Evolutionary conservation across 306 rosid species (phyloP).

Genomic region (Quercus berberidifolia): DNA sequence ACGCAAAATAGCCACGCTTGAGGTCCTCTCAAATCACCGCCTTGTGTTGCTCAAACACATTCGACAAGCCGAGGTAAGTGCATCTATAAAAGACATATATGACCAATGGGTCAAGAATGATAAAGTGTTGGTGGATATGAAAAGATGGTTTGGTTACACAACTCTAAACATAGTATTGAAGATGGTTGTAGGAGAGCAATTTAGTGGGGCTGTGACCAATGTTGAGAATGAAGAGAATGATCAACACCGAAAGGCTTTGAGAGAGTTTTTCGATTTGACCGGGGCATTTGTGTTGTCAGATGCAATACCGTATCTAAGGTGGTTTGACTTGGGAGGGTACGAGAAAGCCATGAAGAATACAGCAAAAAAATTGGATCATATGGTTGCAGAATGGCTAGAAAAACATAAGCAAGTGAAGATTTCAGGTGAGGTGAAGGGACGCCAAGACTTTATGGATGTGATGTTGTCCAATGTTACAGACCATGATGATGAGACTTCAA

Average conservation of each 20-base stretch:
- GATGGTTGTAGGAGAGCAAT: conserved; percentile 22
- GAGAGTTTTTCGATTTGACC: not conserved
- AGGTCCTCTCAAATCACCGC: conserved; percentile 20
- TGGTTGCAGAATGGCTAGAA: conserved; percentile 7
- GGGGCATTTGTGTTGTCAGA: conserved; percentile 16
- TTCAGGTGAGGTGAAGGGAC: not conserved
- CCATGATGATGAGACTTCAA: not conserved
- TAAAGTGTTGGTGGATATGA: conserved; percentile 15
- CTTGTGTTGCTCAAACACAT: conserved; percentile 7
- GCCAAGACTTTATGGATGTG: conserved; percentile 26
- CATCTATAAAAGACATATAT: not conserved
- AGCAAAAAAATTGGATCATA: not conserved
- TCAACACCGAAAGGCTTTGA: not conserved
- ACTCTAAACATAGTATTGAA: conserved; percentile 2
- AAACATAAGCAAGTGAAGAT: conserved; percentile 20
- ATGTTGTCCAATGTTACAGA: not conserved
- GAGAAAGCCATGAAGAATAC: conserved; percentile 30
- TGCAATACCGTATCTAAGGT: conserved; percentile 13
- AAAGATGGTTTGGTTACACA: conserved; percentile 34
- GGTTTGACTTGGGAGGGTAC: conserved; percentile 37
- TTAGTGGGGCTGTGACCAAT: not conserved
- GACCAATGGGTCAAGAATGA: not conserved
- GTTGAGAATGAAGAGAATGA: not conserved
- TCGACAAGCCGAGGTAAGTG: conserved; percentile 7
- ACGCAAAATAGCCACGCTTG: conserved; percentile 16